Percentiles rank a stretch among this genome's conserved stretches.
Evolutionary conservation across 2,329 filamentous ascomycete species (phyloP).

Genomic region (Penicillium sp.): DNA sequence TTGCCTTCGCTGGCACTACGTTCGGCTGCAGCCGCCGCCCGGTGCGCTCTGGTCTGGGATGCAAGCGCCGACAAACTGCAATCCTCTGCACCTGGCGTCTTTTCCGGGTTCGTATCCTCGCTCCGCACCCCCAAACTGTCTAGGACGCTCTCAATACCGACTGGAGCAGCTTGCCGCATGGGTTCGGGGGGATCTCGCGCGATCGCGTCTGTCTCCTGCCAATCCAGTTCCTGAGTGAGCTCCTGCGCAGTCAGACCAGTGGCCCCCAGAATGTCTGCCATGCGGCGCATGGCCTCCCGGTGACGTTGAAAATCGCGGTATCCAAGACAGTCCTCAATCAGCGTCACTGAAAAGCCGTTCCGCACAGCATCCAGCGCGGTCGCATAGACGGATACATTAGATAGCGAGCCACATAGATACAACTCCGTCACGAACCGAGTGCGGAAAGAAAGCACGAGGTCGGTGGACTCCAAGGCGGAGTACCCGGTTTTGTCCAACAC

Average conservation of each 20-base stretch:
- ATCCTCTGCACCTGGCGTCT: slow-evolving; percentile 1
- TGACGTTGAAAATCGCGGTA: slow-evolving; percentile 70
- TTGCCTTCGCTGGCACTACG: slow-evolving; percentile 14
- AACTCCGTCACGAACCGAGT: slow-evolving; percentile 84
- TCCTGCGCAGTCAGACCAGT: slow-evolving; percentile 60
- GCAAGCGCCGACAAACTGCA: slow-evolving; percentile 19
- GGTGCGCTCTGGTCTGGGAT: slow-evolving; percentile 12
- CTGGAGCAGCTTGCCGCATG: slow-evolving; percentile 19
- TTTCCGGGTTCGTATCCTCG: slow-evolving; percentile 5
- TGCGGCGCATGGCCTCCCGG: slow-evolving; percentile 64
- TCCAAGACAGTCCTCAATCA: slow-evolving; percentile 85
- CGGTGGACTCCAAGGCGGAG: slow-evolving; percentile 76
- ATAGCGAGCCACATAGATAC: slow-evolving; percentile 81
- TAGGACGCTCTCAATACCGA: slow-evolving; percentile 38
- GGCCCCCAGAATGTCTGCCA: slow-evolving; percentile 73
- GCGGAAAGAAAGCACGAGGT: slow-evolving; percentile 72
- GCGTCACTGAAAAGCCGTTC: slow-evolving; percentile 80
- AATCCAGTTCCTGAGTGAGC: slow-evolving; percentile 52
- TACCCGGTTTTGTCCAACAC: slow-evolving; percentile 72
- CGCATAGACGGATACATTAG: slow-evolving; percentile 85
- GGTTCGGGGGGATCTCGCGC: slow-evolving; percentile 21
- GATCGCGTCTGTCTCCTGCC: slow-evolving; percentile 42
- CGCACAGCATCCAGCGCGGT: slow-evolving; percentile 86
- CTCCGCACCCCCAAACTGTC: slow-evolving; percentile 33
- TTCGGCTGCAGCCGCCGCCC: slow-evolving; percentile 7